Evolutionary conservation across 2,329 filamentous ascomycete genomes (phyloP).

Genomic region (Verticillium tricorpus): DNA sequence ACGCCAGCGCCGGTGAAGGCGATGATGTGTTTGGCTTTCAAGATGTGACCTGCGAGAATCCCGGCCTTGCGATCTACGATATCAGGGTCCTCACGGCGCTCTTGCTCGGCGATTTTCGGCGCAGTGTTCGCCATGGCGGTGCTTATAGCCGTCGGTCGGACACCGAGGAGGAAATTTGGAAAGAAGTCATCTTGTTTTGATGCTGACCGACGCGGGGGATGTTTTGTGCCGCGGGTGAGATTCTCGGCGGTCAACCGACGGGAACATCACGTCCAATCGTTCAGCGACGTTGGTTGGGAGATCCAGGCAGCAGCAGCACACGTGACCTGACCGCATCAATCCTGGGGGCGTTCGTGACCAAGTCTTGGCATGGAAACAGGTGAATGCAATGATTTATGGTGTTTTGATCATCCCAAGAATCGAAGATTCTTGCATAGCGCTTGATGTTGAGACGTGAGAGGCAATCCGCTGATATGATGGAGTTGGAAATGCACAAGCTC

Average conservation of each 20-base stretch:
- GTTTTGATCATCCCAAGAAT: too few relatives aligned
- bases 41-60: slow-evolving; percentile 29
- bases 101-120: slow-evolving; percentile 7
- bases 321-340: background rate
- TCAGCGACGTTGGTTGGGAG: background rate
- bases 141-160: background rate
- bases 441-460: too few relatives aligned
- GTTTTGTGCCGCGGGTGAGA: background rate
- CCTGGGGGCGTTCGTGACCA: too few relatives aligned
- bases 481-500: too few relatives aligned
- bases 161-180: background rate
- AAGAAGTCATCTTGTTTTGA: too few relatives aligned
- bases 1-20: slow-evolving; percentile 42
- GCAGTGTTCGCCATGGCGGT: slow-evolving; percentile 7
- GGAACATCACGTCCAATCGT: background rate
- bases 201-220: too few relatives aligned
- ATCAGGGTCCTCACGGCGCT: slow-evolving; percentile 1
- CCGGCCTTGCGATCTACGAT: slow-evolving; percentile 28
- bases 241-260: background rate
- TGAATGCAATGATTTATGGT: too few relatives aligned
- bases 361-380: too few relatives aligned
- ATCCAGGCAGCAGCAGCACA: background rate
- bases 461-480: too few relatives aligned
- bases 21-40: slow-evolving; percentile 38
- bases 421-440: too few relatives aligned